Base-by-base conservation (phyloP, 208 protist genomes). In the Crithidia expoeki region DNA sequence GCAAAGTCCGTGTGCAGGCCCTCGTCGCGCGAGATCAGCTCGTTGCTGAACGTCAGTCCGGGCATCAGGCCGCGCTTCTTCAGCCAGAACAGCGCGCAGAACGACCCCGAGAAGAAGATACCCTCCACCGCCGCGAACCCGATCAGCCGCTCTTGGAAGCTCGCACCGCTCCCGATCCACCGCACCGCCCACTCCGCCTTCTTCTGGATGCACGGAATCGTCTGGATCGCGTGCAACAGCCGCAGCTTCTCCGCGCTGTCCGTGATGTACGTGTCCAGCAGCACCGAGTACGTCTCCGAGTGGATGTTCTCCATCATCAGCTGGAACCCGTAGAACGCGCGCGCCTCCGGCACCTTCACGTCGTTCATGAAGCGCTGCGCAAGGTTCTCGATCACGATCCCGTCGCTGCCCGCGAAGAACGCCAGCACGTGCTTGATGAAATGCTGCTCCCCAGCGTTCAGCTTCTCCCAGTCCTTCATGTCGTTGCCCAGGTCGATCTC, bases 61-160 rank as follows among this genome's bases (percentile, higher is more conserved):
- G 98, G 98, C 98, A 99, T 99, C 68, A 99, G 76, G 19, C 97
- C 98, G 61, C 98, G 93, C 88, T 99, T 99, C 97, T 99, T 99
- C 49, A 99, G 77, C 98, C 98, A 99, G 86, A 99, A 99, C 50
- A 99, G 98, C 23, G 98, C 85, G 78, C 98, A 99, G 89, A 99
- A 99, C 28, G 89, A 97, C 44, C 98, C 98, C 47, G 89, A 98
- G 86, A 99, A 99, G 92, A 99, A 99, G 76, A 99, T 99, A 79
- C 99, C 99, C 81, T 99, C 99, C 17, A 99, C 98, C 12, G 94
- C 92, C 7, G 99, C 98, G 83, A 99, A 99, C 2, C 96, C 99
- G 6, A 99, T 85, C 38, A 99, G 86, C 33, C 99, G 94, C 81
- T 98, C 92, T 30, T 94, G 94, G 75, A 99, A 99, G 59, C 92